Evolutionary conservation across 1,284 basidiomycete genomes (phyloP).

Genomic region (Cutaneotrichosporon curvatum): DNA sequence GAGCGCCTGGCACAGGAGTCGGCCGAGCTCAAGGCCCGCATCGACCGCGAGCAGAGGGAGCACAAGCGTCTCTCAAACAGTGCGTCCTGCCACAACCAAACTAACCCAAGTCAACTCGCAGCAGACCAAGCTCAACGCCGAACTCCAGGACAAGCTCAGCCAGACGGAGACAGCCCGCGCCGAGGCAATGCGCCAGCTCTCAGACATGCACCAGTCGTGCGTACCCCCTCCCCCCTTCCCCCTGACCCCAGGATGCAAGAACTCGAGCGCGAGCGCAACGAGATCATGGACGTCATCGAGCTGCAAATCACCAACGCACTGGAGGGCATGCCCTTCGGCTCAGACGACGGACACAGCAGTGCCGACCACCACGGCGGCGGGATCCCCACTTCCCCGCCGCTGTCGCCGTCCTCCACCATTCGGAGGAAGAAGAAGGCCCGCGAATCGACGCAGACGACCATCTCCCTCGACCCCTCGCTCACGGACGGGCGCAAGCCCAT

Average conservation of each 20-base stretch:
- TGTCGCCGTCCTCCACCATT: conserved; percentile 1
- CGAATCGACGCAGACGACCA: conserved; percentile 19
- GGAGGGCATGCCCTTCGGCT: conserved; percentile 17
- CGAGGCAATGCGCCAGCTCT: conserved; percentile 43
- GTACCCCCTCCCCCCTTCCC: neutral
- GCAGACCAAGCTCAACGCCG: conserved; percentile 31
- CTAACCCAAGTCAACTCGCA: conserved; percentile 25
- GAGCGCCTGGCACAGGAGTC: conserved; percentile 47
- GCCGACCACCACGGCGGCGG: neutral
- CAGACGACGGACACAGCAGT: neutral
- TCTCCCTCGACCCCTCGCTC: conserved; percentile 15
- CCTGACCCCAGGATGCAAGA: conserved; percentile 34
- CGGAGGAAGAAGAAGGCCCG: conserved; percentile 16
- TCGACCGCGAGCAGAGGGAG: conserved; percentile 47
- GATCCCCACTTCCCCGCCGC: conserved; percentile 1
- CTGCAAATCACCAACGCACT: conserved; percentile 38
- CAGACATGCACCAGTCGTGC: conserved; percentile 43
- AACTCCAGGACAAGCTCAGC: conserved; percentile 35
- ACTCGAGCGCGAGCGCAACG: conserved; percentile 42
- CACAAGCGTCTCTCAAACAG: conserved; percentile 39
- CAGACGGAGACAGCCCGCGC: conserved; percentile 41
- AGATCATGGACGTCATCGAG: conserved; percentile 43
- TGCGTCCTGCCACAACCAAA: conserved; percentile 10
- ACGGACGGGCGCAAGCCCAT: conserved; percentile 6
- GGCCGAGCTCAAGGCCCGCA: conserved; percentile 45